phyloP scores from a whole-genome alignment of 1,139 yeast species.

The Saccharomyces hybrid region DNA sequence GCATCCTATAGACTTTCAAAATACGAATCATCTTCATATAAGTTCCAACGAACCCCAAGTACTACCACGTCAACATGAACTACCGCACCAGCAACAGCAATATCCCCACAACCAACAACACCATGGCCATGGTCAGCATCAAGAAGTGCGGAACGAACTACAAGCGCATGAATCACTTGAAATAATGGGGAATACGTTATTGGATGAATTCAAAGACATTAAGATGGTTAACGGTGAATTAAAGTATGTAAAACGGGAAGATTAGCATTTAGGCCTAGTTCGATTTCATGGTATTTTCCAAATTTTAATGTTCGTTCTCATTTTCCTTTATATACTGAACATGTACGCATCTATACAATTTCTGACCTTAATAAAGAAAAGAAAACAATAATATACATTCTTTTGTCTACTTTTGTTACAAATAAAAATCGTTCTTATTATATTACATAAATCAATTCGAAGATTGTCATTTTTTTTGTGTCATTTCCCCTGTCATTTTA shows the following conservation, averaged over 20 bases:
- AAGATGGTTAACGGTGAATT: constrained; percentile 7
- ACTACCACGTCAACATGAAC: background rate
- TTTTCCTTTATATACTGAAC: background rate
- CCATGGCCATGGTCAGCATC: background rate
- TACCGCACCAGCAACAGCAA: background rate
- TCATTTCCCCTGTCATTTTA: background rate
- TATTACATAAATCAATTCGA: background rate
- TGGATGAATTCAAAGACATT: constrained; percentile 6
- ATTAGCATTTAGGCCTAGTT: background rate
- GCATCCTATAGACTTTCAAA: background rate
- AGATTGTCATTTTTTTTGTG: background rate
- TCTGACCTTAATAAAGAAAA: background rate
- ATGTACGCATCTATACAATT: background rate
- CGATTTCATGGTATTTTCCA: background rate
- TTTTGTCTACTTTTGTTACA: background rate
- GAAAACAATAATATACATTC: background rate
- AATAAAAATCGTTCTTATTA: background rate
- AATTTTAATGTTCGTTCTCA: background rate
- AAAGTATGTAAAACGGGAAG: background rate
- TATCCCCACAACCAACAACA: background rate
- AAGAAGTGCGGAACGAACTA: background rate
- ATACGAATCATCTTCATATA: background rate
- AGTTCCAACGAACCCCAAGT: background rate
- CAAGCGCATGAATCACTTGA: constrained; percentile 5
- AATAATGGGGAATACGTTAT: constrained; percentile 11